Conservation (phyloP, 495 filamentous ascomycete genomes). For the Penicillium goetzii region DNA sequence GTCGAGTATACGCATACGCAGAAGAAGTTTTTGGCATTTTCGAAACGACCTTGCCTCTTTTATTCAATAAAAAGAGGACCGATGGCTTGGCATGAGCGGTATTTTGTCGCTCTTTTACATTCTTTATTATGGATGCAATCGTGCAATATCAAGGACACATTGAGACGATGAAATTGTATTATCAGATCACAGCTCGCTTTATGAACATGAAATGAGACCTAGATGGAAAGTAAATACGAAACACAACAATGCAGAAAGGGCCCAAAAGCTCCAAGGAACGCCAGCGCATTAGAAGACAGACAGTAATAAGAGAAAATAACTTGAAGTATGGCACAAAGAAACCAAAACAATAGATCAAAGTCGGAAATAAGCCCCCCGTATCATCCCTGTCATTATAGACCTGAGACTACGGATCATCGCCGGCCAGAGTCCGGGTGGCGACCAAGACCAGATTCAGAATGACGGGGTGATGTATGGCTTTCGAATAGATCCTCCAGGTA, state of each 20-base stretch:
- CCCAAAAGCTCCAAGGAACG: conserved; percentile 6
- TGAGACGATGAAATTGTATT: conserved; percentile 38
- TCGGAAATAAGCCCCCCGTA: background rate
- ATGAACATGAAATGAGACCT: background rate
- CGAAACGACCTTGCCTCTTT: no score
- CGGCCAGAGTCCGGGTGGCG: conserved; percentile 12
- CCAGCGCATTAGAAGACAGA: conserved; percentile 7
- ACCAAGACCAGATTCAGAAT: conserved; percentile 19
- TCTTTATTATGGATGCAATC: background rate
- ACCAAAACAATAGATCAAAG: conserved; percentile 1
- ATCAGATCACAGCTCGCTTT: conserved; percentile 23
- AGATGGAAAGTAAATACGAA: background rate
- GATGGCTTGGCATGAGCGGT: no score
- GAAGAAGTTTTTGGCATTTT: no score
- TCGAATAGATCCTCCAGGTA: conserved; percentile 94
- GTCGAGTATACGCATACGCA: no score
- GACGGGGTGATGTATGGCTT: conserved; percentile 50
- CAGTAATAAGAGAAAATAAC: background rate
- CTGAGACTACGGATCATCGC: background rate
- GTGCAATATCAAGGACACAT: background rate
- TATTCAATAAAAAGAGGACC: no score
- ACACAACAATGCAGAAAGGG: conserved; percentile 4
- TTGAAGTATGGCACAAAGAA: conserved; percentile 9
- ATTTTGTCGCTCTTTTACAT: background rate
- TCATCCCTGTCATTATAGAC: conserved; percentile 17